A percentile compares a stretch with the other conserved stretches of the same genome.
These are phyloP conservation scores for Spinacia oleracea DNA, from an alignment of 179 eudicot species.

Conservation along the genomic window DNA sequence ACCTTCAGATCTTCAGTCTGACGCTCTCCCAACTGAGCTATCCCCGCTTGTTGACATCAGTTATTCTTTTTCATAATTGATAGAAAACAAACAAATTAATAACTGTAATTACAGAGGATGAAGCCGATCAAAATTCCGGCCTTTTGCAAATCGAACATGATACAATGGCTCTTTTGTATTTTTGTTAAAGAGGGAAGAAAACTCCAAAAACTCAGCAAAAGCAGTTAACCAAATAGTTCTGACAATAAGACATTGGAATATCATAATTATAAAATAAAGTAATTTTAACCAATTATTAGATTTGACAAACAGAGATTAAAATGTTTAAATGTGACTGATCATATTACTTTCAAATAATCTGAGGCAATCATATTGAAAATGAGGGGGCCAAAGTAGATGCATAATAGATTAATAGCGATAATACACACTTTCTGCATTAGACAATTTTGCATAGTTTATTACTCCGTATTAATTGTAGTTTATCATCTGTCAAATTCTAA, in stretches of 20 bases:
- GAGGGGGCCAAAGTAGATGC: background rate
- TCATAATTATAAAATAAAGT: background rate
- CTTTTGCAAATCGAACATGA: too few species aligned
- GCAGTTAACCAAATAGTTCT: too few species aligned
- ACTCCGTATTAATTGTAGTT: background rate
- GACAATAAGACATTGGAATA: background rate
- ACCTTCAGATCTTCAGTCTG: slow-evolving; percentile 99
- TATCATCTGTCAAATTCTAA: background rate
- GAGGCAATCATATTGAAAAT: background rate
- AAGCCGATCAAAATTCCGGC: too few species aligned
- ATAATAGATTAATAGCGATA: background rate
- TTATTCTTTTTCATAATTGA: too few species aligned
- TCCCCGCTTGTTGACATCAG: slow-evolving; percentile 60
- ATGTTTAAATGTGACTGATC: background rate
- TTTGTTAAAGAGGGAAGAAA: too few species aligned
- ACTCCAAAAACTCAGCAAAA: too few species aligned
- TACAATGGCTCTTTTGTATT: too few species aligned
- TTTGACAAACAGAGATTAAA: background rate
- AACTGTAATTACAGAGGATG: too few species aligned
- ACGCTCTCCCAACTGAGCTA: slow-evolving; percentile 99
- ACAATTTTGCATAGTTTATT: background rate
- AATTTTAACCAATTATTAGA: background rate
- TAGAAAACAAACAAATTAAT: too few species aligned
- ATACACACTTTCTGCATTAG: background rate
- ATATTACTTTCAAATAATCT: background rate